Percentiles rank a stretch among this genome's conserved stretches.
Conservation (phyloP, 257 asterid genomes). For the Plantago ovata region DNA sequence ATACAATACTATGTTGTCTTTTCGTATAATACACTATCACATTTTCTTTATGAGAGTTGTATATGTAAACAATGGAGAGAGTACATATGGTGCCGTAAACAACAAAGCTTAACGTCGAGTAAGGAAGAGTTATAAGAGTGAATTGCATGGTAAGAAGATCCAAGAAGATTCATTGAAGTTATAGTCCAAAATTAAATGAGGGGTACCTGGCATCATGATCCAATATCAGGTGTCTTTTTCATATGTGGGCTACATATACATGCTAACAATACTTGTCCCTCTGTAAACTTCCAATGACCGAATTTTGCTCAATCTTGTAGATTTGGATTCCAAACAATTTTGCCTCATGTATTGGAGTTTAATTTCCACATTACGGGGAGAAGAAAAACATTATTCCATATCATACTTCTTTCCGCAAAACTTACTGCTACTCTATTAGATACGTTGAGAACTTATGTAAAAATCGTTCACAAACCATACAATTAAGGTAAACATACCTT, state of each 20-base stretch:
- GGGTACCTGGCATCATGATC: not conserved
- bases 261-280: not conserved
- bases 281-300: not conserved
- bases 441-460: too few relatives aligned
- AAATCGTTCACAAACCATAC: too few relatives aligned
- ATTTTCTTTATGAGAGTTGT: too few relatives aligned
- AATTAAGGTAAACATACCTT: too few relatives aligned
- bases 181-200: not conserved
- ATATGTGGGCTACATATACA: slow-evolving; percentile 2
- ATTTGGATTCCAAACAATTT: not conserved
- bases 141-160: not conserved
- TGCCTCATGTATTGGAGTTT: not conserved
- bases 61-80: too few relatives aligned
- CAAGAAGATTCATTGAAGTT: not conserved
- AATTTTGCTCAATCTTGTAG: not conserved
- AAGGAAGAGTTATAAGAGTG: not conserved
- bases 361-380: not conserved
- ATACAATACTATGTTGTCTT: too few relatives aligned
- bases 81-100: not conserved
- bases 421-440: too few relatives aligned
- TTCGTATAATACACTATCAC: too few relatives aligned
- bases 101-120: not conserved
- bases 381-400: too few relatives aligned
- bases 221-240: not conserved
- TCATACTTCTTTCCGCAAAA: too few relatives aligned